Evolutionary conservation across 108 stramenopile species (phyloP), one percentile per base, ranked within the genome.

Genomic region (Pseudonitzschia delicatissima): DNA sequence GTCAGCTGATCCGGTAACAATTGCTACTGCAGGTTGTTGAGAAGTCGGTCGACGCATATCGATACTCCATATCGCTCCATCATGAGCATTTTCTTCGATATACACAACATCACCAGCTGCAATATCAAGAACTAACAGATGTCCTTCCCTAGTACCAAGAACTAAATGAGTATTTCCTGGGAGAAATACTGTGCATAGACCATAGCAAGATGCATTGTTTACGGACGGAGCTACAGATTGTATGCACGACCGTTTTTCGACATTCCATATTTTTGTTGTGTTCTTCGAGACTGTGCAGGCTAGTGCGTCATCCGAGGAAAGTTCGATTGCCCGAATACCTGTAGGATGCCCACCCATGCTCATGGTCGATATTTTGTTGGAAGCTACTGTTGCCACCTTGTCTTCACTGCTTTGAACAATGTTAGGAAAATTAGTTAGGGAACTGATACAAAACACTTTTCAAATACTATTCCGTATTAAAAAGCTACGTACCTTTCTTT

Each of bases 271-370:
- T 80, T 99, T 99, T 36, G 86, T 83, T 27, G 77, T 67, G 47
- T 81, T 91, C 59, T 88, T 88, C 18, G 89, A 87, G 1, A 93
- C 88, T 25, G 95, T 94, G 47, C 94, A 95, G 9, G 96, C 92
- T 51, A 96, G 69, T 27, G 74, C 42, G 50, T 91, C 96, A 66
- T 99, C 98, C 1, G 86, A 81, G 57, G 91, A 93, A 23, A 98
- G 59, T 13, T 88, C 82, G 40, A 99, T 69, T 9, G 90, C 87
- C 62, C 99, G 85, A 45, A 99, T 95, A 20, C 97, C 98, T 29
- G 95, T 94, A 9, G 97, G 89, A 77, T 98, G 98, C 6, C 98
- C 98, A 36, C 78, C 84, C 83, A 92, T 82, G 64, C 94, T 92
- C 49, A 98, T 72, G 12, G 77, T 63, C 0, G 83, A 79, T 9